These are phyloP conservation scores for Parvularia atlantis DNA, from an alignment of 78 protist genomes.

Conservation along the genomic window DNA sequence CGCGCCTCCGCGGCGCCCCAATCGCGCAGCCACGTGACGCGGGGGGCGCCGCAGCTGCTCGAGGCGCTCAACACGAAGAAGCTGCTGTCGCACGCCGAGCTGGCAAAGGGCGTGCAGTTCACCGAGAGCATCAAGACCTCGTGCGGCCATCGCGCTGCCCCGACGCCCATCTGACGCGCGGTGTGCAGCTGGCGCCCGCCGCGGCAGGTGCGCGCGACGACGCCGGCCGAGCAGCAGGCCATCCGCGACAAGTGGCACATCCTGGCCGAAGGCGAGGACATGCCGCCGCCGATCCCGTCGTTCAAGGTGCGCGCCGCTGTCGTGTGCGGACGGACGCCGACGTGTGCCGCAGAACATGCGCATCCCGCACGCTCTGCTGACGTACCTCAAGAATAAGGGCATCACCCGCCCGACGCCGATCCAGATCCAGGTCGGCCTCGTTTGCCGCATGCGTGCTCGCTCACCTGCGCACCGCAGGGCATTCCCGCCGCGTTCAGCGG, in stretches of 20 bases:
- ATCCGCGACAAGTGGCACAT: constrained; percentile 14
- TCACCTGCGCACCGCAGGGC: too few relatives aligned
- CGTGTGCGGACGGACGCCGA: background rate
- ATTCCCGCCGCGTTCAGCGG: constrained; percentile 46
- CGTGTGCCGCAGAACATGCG: constrained; percentile 80
- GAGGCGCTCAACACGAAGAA: background rate
- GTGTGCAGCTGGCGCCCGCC: constrained; percentile 29
- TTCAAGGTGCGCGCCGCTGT: too few relatives aligned
- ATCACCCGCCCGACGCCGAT: constrained; percentile 90
- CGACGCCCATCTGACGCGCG: background rate
- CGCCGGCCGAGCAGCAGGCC: background rate
- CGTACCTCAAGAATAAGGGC: constrained; percentile 39
- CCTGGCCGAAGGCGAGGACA: constrained; percentile 12
- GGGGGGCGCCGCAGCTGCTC: constrained; percentile 16
- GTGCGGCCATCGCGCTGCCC: background rate
- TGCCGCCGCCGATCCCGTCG: constrained; percentile 17
- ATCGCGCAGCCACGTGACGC: constrained; percentile 1
- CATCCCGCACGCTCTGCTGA: constrained; percentile 68
- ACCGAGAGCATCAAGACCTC: background rate
- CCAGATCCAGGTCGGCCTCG: constrained; percentile 87
- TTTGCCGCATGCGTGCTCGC: too few relatives aligned
- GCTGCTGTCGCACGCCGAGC: constrained; percentile 18
- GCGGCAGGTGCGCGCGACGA: background rate
- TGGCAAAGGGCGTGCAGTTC: constrained; percentile 21
- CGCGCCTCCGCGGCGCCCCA: too few relatives aligned